phyloP scores from a whole-genome alignment of 257 asterid genomes.

The Ligustrum vulgare region DNA sequence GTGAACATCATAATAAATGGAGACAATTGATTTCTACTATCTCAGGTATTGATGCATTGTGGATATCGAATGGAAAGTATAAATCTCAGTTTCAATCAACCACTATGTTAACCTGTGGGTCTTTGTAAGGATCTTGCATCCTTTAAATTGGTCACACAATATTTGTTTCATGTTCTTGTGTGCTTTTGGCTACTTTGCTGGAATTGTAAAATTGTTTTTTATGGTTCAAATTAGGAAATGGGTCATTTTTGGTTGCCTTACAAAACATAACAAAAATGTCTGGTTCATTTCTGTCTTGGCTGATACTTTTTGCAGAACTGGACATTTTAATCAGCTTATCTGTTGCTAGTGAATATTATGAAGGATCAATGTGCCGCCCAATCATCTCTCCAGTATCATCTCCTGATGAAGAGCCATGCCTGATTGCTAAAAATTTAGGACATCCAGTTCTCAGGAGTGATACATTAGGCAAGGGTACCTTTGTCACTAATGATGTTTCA shows the following conservation, averaged over 20 bases:
- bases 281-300: not conserved
- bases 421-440: conserved; percentile 74
- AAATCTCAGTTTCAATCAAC: conserved; percentile 17
- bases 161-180: conserved; percentile 19
- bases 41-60: conserved; percentile 63
- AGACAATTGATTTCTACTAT: conserved; percentile 70
- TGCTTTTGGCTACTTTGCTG: not conserved
- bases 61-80: conserved; percentile 14
- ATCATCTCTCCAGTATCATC: conserved; percentile 38
- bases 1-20: conserved; percentile 78
- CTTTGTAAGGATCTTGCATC: conserved; percentile 11
- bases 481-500: conserved; percentile 78
- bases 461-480: conserved; percentile 69
- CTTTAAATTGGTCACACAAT: conserved; percentile 8
- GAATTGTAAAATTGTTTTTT: not conserved
- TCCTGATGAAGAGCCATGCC: conserved; percentile 57
- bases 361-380: conserved; percentile 84
- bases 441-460: conserved; percentile 89
- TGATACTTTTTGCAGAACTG: conserved; percentile 66
- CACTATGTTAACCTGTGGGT: conserved; percentile 11
- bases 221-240: not conserved
- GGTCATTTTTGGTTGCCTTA: not conserved
- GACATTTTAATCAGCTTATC: conserved; percentile 93
- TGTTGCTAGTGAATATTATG: conserved; percentile 77
- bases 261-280: not conserved